Evolutionary conservation across 2,329 filamentous ascomycete genomes (phyloP).

Genomic region (Neoscytalidium dimidiatum): DNA sequence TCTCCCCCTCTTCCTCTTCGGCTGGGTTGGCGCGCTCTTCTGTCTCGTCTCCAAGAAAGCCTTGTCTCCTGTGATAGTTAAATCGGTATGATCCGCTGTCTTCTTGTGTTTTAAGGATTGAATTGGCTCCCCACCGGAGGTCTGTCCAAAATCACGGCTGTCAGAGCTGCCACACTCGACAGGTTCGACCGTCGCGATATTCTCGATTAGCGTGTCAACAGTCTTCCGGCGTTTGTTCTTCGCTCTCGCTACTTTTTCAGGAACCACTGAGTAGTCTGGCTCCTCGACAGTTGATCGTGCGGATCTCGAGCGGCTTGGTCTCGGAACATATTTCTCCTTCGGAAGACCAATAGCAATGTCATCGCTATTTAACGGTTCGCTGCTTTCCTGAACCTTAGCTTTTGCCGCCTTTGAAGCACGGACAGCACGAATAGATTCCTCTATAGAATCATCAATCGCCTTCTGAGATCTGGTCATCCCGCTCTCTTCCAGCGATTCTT

Average conservation of each 20-base stretch:
- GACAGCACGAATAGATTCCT: slow-evolving; percentile 15
- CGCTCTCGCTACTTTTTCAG: slow-evolving; percentile 30
- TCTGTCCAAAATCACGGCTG: background rate
- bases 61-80: background rate
- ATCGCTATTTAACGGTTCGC: slow-evolving; percentile 23
- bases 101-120: background rate
- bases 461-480: background rate
- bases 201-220: slow-evolving; percentile 7
- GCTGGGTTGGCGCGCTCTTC: background rate
- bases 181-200: background rate
- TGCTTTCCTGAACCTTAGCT: slow-evolving; percentile 3
- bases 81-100: background rate
- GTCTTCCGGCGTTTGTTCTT: slow-evolving; percentile 30
- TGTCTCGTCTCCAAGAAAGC: background rate
- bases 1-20: slow-evolving; percentile 16
- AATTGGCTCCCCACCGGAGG: background rate
- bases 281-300: slow-evolving; percentile 26
- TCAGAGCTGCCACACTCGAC: background rate
- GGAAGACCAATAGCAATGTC: slow-evolving; percentile 30
- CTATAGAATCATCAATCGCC: slow-evolving; percentile 18
- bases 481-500: background rate
- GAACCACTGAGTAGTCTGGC: slow-evolving; percentile 32
- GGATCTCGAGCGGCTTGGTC: slow-evolving; percentile 40
- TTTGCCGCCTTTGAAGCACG: slow-evolving; percentile 3
- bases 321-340: slow-evolving; percentile 38